Evolutionary conservation across 1,284 basidiomycete species (phyloP).

Genomic region (Pseudozyma flocculosa): DNA sequence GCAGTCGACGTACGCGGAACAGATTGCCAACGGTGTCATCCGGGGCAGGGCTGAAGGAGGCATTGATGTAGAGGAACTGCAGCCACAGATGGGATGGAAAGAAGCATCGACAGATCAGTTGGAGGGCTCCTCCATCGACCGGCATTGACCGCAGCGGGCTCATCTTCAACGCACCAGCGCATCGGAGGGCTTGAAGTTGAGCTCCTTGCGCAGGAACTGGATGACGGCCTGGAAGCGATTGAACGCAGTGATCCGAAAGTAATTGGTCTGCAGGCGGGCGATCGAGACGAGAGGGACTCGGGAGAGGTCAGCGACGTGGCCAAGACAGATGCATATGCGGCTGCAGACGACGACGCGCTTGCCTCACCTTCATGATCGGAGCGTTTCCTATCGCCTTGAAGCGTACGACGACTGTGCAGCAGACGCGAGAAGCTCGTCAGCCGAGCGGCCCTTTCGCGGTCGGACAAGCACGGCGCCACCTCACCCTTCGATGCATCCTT

Average conservation of each 20-base stretch:
- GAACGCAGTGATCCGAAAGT: slow-evolving; percentile 93
- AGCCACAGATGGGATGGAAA: too few relatives aligned
- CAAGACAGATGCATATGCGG: too few relatives aligned
- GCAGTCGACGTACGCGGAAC: slow-evolving; percentile 61
- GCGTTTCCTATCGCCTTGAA: slow-evolving; percentile 99
- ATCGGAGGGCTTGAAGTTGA: slow-evolving; percentile 83
- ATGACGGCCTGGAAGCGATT: slow-evolving; percentile 95
- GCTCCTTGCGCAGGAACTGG: slow-evolving; percentile 84
- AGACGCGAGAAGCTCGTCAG: not conserved
- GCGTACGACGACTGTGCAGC: slow-evolving; percentile 77
- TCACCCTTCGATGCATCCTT: slow-evolving; percentile 50
- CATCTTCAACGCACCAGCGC: slow-evolving; percentile 68
- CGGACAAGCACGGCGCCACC: too few relatives aligned
- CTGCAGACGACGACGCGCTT: too few relatives aligned
- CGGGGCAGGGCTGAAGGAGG: slow-evolving; percentile 91
- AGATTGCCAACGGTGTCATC: slow-evolving; percentile 89
- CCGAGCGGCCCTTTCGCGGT: too few relatives aligned
- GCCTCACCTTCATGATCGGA: slow-evolving; percentile 84
- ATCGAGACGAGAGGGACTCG: not conserved
- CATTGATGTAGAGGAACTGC: slow-evolving; percentile 96
- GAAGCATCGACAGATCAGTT: not conserved
- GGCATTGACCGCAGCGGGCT: too few relatives aligned
- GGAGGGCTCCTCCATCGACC: too few relatives aligned
- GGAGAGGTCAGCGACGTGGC: too few relatives aligned
- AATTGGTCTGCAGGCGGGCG: slow-evolving; percentile 69